Conservation (phyloP, 75 land plant species). For the Selaginella tamariscina region DNA sequence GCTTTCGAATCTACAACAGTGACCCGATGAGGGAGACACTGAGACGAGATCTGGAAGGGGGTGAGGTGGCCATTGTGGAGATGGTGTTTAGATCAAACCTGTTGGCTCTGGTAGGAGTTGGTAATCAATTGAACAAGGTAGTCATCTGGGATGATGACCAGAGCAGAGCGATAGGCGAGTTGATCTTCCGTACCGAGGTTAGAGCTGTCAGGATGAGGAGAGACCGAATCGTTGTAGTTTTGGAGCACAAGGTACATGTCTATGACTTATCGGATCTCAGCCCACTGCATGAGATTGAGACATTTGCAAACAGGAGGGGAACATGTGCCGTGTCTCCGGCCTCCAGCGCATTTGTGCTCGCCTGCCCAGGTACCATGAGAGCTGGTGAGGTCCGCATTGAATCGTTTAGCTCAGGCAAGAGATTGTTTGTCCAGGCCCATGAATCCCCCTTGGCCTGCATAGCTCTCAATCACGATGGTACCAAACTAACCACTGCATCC, state of each 20-base stretch:
- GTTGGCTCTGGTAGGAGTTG: constrained; percentile 16
- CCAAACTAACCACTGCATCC: neutral
- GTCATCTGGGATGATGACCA: constrained; percentile 20
- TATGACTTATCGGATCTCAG: constrained; percentile 13
- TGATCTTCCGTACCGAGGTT: constrained; percentile 10
- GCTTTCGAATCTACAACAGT: constrained; percentile 14
- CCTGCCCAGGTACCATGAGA: constrained; percentile 13
- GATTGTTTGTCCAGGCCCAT: neutral
- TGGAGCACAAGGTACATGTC: constrained; percentile 15
- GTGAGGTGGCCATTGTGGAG: constrained; percentile 14
- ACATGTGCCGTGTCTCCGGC: constrained; percentile 14
- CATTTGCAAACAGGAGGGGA: constrained; percentile 14
- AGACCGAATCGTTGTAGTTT: constrained; percentile 13
- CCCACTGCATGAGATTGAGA: constrained; percentile 16
- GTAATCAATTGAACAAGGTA: constrained; percentile 10
- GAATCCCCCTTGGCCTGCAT: neutral
- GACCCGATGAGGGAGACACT: constrained; percentile 13
- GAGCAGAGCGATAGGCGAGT: constrained; percentile 14
- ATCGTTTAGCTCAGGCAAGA: neutral
- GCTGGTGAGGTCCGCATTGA: neutral
- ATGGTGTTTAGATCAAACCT: constrained; percentile 15
- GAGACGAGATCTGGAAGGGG: neutral
- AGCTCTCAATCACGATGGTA: neutral
- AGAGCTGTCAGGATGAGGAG: constrained; percentile 9
- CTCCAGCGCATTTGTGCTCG: constrained; percentile 6